Base-by-base conservation (phyloP, 23 red algal species). In the Gracilariopsis chorda region DNA sequence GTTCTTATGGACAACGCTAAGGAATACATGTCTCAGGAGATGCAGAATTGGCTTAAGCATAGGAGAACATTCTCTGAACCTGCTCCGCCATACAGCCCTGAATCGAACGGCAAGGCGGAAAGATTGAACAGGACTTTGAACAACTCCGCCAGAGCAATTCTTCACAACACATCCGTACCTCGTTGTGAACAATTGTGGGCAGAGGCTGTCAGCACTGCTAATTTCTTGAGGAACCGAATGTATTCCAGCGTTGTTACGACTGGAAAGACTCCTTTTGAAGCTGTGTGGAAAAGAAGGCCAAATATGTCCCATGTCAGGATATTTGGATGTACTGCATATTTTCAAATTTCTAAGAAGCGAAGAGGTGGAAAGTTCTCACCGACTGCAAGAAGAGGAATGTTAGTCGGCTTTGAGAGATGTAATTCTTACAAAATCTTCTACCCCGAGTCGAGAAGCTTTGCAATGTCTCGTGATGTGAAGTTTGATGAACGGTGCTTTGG, bases 371-470 rank as follows among this genome's bases (percentile, higher is more conserved):
- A 80, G 0, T 58, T 80, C 25, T 21, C 21, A 23, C 20, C n/a
- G n/a, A n/a, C n/a, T n/a, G n/a, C n/a, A n/a, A n/a, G n/a, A n/a
- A n/a, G n/a, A n/a, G n/a, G n/a, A n/a, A n/a, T n/a, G n/a, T 47
- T 80, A 17, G 76, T 58, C 12, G 76, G 76, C 20, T 80, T 41
- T 55, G n/a, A n/a, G n/a, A n/a, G n/a, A n/a, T n/a, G n/a, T n/a
- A n/a, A n/a, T n/a, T n/a, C n/a, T n/a, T n/a, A n/a, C n/a, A n/a
- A n/a, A n/a, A n/a, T n/a, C n/a, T n/a, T n/a, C n/a, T n/a, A n/a
- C n/a, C n/a, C n/a, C n/a, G n/a, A n/a, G n/a, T n/a, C n/a, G n/a
- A n/a, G n/a, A n/a, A n/a, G n/a, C n/a, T n/a, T n/a, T n/a, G n/a
- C n/a, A n/a, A n/a, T n/a, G n/a, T n/a, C n/a, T n/a, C n/a, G n/a